Conservation (phyloP, 2,329 filamentous ascomycete genomes). For the Chrysoporthe deuterocubensis region DNA sequence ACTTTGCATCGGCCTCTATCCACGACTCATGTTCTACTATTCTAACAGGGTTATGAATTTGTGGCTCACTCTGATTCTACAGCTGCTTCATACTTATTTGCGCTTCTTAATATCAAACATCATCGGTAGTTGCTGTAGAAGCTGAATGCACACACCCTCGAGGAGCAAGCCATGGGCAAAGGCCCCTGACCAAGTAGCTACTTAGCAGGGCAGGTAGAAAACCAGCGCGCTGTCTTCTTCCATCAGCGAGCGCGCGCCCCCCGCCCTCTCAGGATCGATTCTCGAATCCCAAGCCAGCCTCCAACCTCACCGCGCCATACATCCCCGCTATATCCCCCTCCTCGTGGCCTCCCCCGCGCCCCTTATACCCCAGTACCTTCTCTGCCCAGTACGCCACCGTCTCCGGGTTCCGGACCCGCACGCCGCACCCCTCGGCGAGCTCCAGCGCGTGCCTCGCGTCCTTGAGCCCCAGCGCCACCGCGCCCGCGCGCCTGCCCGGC, state of each 20-base stretch:
- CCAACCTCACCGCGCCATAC: slow-evolving; percentile 15
- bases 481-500: background rate
- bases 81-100: no score
- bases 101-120: no score
- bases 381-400: slow-evolving; percentile 1
- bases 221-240: no score
- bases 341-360: background rate
- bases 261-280: background rate
- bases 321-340: slow-evolving; percentile 19
- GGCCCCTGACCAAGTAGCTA: no score
- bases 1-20: no score
- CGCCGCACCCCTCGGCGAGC: slow-evolving; percentile 2
- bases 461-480: slow-evolving; percentile 11
- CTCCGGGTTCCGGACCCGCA: background rate
- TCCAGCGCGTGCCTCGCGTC: background rate
- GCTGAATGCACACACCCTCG: no score
- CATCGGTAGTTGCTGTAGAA: no score
- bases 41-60: no score
- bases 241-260: background rate
- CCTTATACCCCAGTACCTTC: slow-evolving; percentile 4
- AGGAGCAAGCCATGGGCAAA: no score
- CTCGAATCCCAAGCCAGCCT: slow-evolving; percentile 15
- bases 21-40: no score
- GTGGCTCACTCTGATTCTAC: no score
- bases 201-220: no score